Conservation (phyloP, 371 early-diverging fungal genomes). For the Lichtheimia corymbifera region DNA sequence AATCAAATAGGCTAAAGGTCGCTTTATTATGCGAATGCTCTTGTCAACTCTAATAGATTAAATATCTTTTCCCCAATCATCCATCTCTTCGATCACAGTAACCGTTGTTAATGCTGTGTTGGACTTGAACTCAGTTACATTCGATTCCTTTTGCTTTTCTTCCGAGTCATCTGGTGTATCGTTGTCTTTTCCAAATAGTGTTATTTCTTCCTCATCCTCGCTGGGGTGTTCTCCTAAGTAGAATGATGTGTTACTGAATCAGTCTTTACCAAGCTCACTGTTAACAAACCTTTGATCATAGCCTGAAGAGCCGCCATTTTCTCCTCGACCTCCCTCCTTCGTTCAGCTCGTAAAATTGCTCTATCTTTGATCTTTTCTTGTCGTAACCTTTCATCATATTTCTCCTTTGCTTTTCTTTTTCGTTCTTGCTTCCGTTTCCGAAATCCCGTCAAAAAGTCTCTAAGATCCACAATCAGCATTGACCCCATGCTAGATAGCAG, state of each 20-base stretch:
- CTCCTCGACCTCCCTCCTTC: conserved; percentile 44
- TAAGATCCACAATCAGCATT: conserved; percentile 11
- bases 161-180: conserved; percentile 13
- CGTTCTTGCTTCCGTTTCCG: conserved; percentile 77
- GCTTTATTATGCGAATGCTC: no score
- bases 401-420: conserved; percentile 60
- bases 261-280: neutral
- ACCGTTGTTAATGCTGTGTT: conserved; percentile 67
- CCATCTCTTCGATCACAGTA: conserved; percentile 71
- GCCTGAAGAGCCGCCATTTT: conserved; percentile 49
- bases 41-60: neutral
- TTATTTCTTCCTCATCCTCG: conserved; percentile 5
- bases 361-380: conserved; percentile 58
- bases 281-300: conserved; percentile 30
- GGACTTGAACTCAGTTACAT: conserved; percentile 59
- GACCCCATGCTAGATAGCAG: neutral
- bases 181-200: conserved; percentile 8
- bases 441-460: conserved; percentile 81
- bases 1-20: no score
- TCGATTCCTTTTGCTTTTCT: conserved; percentile 25
- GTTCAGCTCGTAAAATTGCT: conserved; percentile 49
- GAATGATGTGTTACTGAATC: no score
- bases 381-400: conserved; percentile 52
- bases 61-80: conserved; percentile 21
- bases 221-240: neutral